Base-by-base conservation (phyloP, 2,329 filamentous ascomycete species). In the Aspergillus neoniger region DNA sequence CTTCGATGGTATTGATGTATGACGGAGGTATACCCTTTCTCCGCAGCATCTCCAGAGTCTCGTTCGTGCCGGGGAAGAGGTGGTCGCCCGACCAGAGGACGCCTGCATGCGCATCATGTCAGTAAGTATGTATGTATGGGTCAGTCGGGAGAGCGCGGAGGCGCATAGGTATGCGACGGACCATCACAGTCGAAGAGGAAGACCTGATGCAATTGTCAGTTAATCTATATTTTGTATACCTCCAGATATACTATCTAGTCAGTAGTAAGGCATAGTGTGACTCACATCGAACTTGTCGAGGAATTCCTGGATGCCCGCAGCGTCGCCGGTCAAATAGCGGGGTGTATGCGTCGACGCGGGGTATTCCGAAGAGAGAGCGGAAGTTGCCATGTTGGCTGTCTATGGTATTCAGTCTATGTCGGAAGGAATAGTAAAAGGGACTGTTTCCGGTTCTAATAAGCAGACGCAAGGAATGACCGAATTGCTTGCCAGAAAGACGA, bases 111-210 rank as follows among this genome's bases (percentile, higher is more conserved):
- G 69, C 78, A 70, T 63, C 69, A 72, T 62, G 56, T 61, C 49
- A 21, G 30, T 54, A 7, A 38, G 49, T 56, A 32, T 44, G 43
- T 39, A 56, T 55, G 25, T 25, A 7, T 28, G 25, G 44, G 32
- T n/a, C 41, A 12, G 41, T 14, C 55, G 51, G 56, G 39, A 43
- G 48, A 62, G 15, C 32, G 52, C 15, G 57, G 17, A 56, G n/a
- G 19, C 25, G 57, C 15, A 19, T 50, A 10, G 38, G 17, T 25
- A 50, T 41, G 44, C 55, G 32, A 73, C 82, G 71, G 81, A 96
- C 94, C 95, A 86, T 99, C 95, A 79, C 95, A 99, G 76, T 99
- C 95, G 72, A 99, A 91, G 12, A 99, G 82, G 73, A 99, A 98
- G 38, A 91, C 88, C 92, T 96, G 68, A 61, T 50, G 53, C 1